Base-by-base conservation (phyloP, 164 flowering plant species). In the Cinnamomum chago region DNA sequence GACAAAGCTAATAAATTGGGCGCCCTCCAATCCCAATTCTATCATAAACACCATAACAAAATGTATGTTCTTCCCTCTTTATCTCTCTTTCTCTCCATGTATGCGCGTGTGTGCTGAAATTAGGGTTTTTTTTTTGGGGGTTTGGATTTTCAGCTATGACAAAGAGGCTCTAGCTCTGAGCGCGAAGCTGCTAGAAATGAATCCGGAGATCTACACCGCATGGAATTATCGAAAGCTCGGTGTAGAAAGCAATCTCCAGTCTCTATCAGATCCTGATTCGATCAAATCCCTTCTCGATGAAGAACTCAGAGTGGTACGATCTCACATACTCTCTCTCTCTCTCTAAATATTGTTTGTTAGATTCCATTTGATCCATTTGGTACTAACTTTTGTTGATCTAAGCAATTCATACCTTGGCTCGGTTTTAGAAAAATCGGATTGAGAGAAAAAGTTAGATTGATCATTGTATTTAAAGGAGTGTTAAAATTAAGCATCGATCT, bases 171-270 rank as follows among this genome's bases (percentile, higher is more conserved):
- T 90, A 17, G 88, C 92, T 23, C 68, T 86, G 15, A 86, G 93
- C 77, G 79, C 88, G 17, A 90, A 87, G 85, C 94, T 92, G 51
- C 81, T 93, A 1, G 88, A 86, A 77, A 74, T 79, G 47, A 95
- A 95, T 81, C 97, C 97, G 0, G 98, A 95, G 72, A 69, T 73
- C 2, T 89, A 89, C 84, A 92, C 98, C 3, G 97, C 87, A 64
- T 93, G 99, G 99, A 93, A 93, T 78, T 95, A 88, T 70, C 77
- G 97, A 69, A 95, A 92, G 78, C 88, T 92, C 18, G 98, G 94
- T 12, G 87, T 90, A 6, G 81, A 92, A 52, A 79, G 80, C 76
- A 58, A 73, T 70, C 79, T 93, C 62, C 77, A 75, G 3, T 74
- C 81, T 0, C 80, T 79, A 28, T 77, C 86, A 13, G 76, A 85